Base-by-base conservation (phyloP, 768 basidiomycete genomes). In the Hemileccinum impolitum region DNA sequence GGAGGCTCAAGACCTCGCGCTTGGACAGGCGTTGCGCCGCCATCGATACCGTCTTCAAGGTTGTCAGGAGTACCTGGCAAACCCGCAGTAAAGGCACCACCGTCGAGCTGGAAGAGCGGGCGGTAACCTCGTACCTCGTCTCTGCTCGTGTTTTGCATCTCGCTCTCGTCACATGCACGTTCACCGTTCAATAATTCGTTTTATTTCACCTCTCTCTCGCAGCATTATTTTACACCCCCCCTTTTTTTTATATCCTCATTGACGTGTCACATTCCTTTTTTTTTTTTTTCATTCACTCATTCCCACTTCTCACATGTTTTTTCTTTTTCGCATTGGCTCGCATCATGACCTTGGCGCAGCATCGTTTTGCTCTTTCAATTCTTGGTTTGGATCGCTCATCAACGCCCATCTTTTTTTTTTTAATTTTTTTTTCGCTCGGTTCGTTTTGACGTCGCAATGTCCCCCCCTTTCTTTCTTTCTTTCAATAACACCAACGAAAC, bases 61-160 rank as follows among this genome's bases (percentile, higher is more conserved):
- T 44, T 53, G 12, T 17, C 49, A 1, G 53, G 23, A 37, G n/a
- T 17, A 13, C 40, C 67, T 0, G 62, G 54, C 18, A 63, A 57
- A 28, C 38, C 50, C 51, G 43, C 60, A 50, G 48, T 43, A 40
- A 68, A 69, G n/a, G 69, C 74, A 2, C 82, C 82, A 9, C 82
- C 82, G 12, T 84, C 82, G 31, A 84, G 82, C 54, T 85, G 82
- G 82, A 82, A 78, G 64, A 67, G 9, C 39, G 25, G 52, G 4
- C 60, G 60, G 30, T 67, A 40, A 54, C 18, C 23, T 34, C 15
- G 19, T 2, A 17, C 28, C 36, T 36, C n/a, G 14, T 10, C n/a
- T 7, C 12, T 26, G 3, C 26, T 23, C 26, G 47, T 58, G 30
- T 23, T 23, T 23, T 23, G 23, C 23, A 6, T 23, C 23, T 23